Base-by-base conservation (phyloP, 139 green algal species). In the Eudorina sp. region DNA sequence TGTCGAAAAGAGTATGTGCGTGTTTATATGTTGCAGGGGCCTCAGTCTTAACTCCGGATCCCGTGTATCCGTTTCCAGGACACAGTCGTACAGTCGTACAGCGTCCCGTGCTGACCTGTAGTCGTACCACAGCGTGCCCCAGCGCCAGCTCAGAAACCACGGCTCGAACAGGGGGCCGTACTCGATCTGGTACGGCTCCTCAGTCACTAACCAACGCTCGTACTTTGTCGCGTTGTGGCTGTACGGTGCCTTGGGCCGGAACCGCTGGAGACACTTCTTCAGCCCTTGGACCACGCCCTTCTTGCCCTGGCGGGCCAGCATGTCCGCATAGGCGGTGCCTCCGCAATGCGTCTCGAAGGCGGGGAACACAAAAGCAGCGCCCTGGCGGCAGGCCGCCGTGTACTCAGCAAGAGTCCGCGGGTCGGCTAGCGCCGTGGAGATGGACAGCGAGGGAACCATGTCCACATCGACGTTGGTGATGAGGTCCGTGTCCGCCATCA, bases 381-480 rank as follows among this genome's bases (percentile, higher is more conserved):
- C 36, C 7, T 29, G 36, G 1, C 53, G 74, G 41, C 68, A 81
- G 7, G 43, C 74, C 6, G 4, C 0, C 34, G 25, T 46, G 73
- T 89, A 83, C 2, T 43, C 58, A 2, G 55, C 45, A 9, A 55
- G 55, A 3, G 13, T 18, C 2, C 21, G 27, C 13, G 41, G 18
- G 41, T 64, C 34, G 5, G 40, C 31, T 3, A 77, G n/a, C 0
- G 58, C 85, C 0, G 60, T 51, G 0, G 75, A 85, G 38, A 84
- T 81, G 46, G 58, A 58, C 21, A 70, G 27, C 2, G 80, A 90
- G 9, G 90, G 90, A 1, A 93, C 73, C 90, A 93, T 93, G 70
- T 93, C 90, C 53, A 93, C 90, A 62, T 93, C 90, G 18, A 93
- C 91, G 83, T 93, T 93, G 9, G 90, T 81, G 18, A 93, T 89